Evolutionary conservation across 768 basidiomycete genomes (phyloP), one percentile per base, ranked within the genome.

Genomic region (Sutorius australiensis): DNA sequence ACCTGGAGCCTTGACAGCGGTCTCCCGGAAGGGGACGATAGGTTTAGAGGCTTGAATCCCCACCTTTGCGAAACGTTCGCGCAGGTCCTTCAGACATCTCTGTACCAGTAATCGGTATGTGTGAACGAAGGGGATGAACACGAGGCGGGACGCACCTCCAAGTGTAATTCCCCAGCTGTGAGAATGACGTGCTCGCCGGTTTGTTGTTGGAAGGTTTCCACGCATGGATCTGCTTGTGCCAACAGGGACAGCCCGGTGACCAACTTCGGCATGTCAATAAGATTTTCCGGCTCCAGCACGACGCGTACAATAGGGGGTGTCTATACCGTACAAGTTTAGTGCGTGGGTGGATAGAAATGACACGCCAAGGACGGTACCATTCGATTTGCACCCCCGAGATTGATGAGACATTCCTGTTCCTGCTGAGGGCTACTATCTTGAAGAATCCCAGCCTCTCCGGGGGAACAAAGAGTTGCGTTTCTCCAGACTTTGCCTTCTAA

Each of bases 141-240:
- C 12, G 19, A 28, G 40, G 56, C 76, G 34, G 19, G 37, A 55
- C 77, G 33, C 50, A 92, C 94, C 83, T 98, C 97, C 24, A 98
- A 74, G 70, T 98, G 97, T 42, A 99, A 73, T 65, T 98, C 95
- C 31, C 97, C 97, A 1, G 97, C 97, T 3, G 91, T 91, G 54
- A 98, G 71, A 57, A 99, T 97, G 51, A 99, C 97, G 68, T 97
- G 89, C 68, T 99, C 97, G 31, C 97, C 97, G 0, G 95, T 97
- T 62, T 92, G 83, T 70, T 98, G 97, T 60, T 98, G 94, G 68
- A 98, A 94, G 0, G 91, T 95, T 66, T 98, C 93, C 5, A 95
- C 95, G 58, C 94, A 98, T 1, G 97, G 95, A 73, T 98, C 97
- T 5, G 94, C 87, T 66, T 98, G 95, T 59, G 87, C 89, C 32